These are phyloP conservation scores for Entomortierella lignicola DNA, from an alignment of 192 early-diverging fungal genomes.

Conservation along the genomic window DNA sequence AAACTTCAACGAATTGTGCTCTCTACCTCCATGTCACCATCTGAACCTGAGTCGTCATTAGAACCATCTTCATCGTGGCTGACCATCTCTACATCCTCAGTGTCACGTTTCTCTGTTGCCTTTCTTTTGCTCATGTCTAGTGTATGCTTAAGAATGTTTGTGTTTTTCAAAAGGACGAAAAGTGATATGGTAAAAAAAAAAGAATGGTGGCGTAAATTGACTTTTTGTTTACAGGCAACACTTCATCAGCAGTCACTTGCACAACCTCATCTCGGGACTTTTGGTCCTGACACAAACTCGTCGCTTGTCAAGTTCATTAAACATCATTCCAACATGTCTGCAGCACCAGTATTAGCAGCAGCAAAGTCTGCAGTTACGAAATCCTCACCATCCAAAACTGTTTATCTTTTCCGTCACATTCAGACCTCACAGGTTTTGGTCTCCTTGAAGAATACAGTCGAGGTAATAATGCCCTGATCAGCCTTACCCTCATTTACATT, in stretches of 20 bases:
- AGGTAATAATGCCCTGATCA: slow-evolving; percentile 37
- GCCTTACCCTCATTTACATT: not conserved
- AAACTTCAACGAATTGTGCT: not conserved
- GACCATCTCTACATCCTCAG: slow-evolving; percentile 48
- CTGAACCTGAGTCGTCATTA: slow-evolving; percentile 45
- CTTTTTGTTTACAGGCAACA: not conserved
- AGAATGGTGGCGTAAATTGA: not conserved
- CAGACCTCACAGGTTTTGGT: slow-evolving; percentile 66
- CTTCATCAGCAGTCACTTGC: not conserved
- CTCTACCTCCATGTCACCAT: slow-evolving; percentile 45
- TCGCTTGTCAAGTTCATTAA: not conserved
- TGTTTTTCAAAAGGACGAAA: not conserved
- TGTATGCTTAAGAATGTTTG: not conserved
- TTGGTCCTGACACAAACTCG: not conserved
- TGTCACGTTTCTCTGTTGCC: slow-evolving; percentile 30
- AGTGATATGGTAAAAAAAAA: slow-evolving; percentile 17
- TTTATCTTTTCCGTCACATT: slow-evolving; percentile 66
- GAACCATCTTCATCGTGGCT: slow-evolving; percentile 29
- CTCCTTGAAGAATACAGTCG: slow-evolving; percentile 56
- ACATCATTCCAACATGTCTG: slow-evolving; percentile 26
- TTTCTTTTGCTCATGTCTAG: slow-evolving; percentile 48
- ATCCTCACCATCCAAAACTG: slow-evolving; percentile 23
- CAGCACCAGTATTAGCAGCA: slow-evolving; percentile 40
- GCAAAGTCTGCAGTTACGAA: slow-evolving; percentile 30
- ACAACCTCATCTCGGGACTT: not conserved